Base-by-base conservation (phyloP, 2,329 filamentous ascomycete genomes). In the Aspergillus pseudoviridinutans region DNA sequence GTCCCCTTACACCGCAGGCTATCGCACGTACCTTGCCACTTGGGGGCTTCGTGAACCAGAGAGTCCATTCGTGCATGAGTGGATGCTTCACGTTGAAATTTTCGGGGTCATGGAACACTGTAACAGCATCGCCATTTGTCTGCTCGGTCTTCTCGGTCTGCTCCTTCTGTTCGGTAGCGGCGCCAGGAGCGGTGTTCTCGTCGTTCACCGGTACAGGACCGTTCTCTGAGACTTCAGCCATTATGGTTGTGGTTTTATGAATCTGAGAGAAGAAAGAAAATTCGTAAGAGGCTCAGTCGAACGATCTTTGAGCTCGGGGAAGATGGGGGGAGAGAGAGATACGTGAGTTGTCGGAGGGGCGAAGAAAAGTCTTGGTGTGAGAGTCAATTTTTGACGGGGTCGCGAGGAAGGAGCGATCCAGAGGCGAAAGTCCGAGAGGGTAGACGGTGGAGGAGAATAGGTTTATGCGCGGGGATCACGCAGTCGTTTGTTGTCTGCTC, bases 1-100 rank as follows among this genome's bases (percentile, higher is more conserved):
- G 4, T 22, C 51, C 47, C 38, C 32, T 27, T 28, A 44, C 14
- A 54, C 51, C 20, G 25, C 29, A 25, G 7, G 50, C n/a, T 20
- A 22, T 41, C 27, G 22, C 22, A 69, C 80, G 59, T 78, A 94
- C 92, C 88, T 95, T 97, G 80, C 92, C 92, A 74, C 88, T 95
- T 47, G 93, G 90, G 54, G 94, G 93, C 85, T 97, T 97, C 71
- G 93, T 97, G 82, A 97, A 99, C 95, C 95, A 99, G 56, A 99
- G 83, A 58, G 94, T 97, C 94, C 94, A 99, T 74, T 90, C 89
- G 82, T 97, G 90, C 84, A 96, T 92, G 60, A 99, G 84, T 65
- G 92, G 93, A 77, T 99, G 94, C 84, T 97, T 99, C 78, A 99
- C 94, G 70, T 96, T 99, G 85, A 99, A 99, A 83, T 99, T 97